Evolutionary conservation across 2,329 filamentous ascomycete genomes (phyloP), one percentile per base, ranked within the genome.

Genomic region (Furcasterigmium sp.): DNA sequence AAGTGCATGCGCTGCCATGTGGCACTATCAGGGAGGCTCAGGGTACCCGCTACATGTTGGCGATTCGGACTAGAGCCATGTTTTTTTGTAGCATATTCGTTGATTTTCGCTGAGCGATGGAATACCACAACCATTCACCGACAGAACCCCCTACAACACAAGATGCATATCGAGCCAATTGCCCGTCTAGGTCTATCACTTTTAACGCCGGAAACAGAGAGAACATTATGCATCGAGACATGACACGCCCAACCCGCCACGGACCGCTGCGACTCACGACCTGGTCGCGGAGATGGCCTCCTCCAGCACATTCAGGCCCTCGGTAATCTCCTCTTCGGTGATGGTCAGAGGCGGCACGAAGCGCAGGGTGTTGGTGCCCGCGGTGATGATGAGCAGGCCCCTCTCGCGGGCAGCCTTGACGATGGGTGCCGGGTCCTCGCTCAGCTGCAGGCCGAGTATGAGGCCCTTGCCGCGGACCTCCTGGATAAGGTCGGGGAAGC

Each of bases 321-420:
- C 73, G 52, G 82, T 72, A 51, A 97, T 93, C 74, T 96, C 87
- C 20, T 77, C 78, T 53, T 88, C 82, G 1, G 80, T 85, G 45
- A 98, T 86, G 6, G 83, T 82, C 57, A 98, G 68, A 47, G 88
- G 86, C 25, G 93, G 93, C 44, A 97, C 90, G 56, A 98, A 95
- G 38, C 93, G 76, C 53, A 98, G 67, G 8, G 91, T 96, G 60
- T 97, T 95, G 23, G 83, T 90, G 1, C 93, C 93, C 21, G 89
- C 91, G 2, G 90, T 96, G 58, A 98, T 96, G 46, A 98, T 74
- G 46, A 98, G 64, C 56, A 98, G 63, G 0, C 93, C 93, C 46
- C 89, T 76, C 70, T 97, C 89, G 48, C 93, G 75, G 15, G 91
- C 90, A 10, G 90, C 91, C 51, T 84, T 89, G 47, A 98, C 75